Evolutionary conservation across 1,284 basidiomycete species (phyloP).

Genomic region (Cerrena zonata): DNA sequence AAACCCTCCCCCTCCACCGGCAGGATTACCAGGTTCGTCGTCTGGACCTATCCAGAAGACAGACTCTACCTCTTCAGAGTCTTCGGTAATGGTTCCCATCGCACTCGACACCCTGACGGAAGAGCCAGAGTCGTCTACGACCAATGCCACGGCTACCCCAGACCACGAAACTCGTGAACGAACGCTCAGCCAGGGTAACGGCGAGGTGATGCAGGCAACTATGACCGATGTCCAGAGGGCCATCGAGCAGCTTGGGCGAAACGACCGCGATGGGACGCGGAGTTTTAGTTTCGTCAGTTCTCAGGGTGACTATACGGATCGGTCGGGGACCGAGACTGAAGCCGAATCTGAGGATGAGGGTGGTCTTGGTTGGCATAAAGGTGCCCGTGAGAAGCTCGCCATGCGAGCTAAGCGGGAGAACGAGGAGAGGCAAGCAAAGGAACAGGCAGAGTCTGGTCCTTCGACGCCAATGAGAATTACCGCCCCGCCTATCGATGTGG

Average conservation of each 20-base stretch:
- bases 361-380: constrained; percentile 59
- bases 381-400: constrained; percentile 64
- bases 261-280: constrained; percentile 50
- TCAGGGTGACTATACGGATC: constrained; percentile 45
- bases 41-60: constrained; percentile 17
- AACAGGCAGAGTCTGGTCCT: constrained; percentile 39
- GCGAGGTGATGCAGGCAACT: constrained; percentile 71
- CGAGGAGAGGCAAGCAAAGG: constrained; percentile 42
- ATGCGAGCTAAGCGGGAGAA: constrained; percentile 64
- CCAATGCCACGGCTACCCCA: constrained; percentile 29
- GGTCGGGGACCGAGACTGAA: constrained; percentile 52
- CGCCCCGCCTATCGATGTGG: constrained; percentile 67
- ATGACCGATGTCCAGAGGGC: constrained; percentile 84
- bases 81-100: not conserved
- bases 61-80: constrained; percentile 9
- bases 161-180: not conserved
- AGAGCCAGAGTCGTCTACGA: constrained; percentile 22
- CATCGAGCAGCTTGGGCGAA: constrained; percentile 68
- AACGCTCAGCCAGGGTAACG: constrained; percentile 34
- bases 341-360: constrained; percentile 40
- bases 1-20: constrained; percentile 37
- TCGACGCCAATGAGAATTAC: constrained; percentile 30
- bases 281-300: constrained; percentile 73
- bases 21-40: not conserved
- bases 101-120: not conserved